Evolutionary conservation across 495 filamentous ascomycete genomes (phyloP).

Genomic region (Aspergillus kassunensis): DNA sequence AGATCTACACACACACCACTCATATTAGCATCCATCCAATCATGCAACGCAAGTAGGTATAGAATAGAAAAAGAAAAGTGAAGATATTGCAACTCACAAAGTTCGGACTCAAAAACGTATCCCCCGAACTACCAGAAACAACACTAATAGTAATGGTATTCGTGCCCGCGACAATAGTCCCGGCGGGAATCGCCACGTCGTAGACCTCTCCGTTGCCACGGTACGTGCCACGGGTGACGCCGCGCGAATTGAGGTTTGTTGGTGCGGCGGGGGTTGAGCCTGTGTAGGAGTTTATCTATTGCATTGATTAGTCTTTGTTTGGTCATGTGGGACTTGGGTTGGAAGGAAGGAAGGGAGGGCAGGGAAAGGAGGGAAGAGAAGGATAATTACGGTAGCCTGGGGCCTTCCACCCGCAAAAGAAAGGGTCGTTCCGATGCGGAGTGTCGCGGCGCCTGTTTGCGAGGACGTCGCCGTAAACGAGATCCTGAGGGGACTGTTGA

Average conservation of each 20-base stretch:
- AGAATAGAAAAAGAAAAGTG: not conserved
- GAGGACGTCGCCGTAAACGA: constrained; percentile 51
- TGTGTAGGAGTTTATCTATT: constrained; percentile 49
- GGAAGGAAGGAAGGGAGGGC: too few species aligned
- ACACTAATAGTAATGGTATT: constrained; percentile 63
- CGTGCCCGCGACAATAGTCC: constrained; percentile 50
- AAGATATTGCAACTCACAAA: constrained; percentile 43
- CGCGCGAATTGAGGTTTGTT: constrained; percentile 59
- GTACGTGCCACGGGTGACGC: constrained; percentile 62
- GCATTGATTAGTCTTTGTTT: not conserved
- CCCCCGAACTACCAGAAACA: constrained; percentile 55
- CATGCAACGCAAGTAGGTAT: too few species aligned
- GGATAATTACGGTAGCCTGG: constrained; percentile 20
- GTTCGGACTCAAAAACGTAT: constrained; percentile 54
- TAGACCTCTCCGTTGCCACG: constrained; percentile 60
- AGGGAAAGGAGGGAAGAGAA: not conserved
- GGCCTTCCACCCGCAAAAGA: constrained; percentile 50
- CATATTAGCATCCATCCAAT: too few species aligned
- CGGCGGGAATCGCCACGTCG: constrained; percentile 49
- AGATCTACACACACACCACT: constrained; percentile 36
- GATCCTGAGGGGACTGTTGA: constrained; percentile 61
- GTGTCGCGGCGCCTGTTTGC: constrained; percentile 49
- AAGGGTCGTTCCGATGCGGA: constrained; percentile 62
- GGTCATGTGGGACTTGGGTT: too few species aligned
- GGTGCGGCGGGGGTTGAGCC: constrained; percentile 49